Evolutionary conservation across 331 rosid species (phyloP).

Genomic region (Quercus tomentella): DNA sequence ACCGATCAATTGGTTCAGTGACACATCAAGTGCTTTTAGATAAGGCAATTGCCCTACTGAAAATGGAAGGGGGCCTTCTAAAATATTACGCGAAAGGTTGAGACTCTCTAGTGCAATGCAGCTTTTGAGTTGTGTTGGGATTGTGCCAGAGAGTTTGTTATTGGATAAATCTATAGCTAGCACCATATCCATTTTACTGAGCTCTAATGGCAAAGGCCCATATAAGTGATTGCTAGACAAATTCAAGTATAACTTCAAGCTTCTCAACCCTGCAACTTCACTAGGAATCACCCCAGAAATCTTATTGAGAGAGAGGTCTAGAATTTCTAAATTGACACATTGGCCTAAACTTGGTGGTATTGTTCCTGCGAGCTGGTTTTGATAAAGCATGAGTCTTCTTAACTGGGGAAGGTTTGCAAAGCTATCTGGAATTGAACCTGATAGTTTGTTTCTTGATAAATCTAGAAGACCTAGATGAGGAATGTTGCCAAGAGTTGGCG

Average conservation of each 20-base stretch:
- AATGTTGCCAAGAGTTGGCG: constrained; percentile 54
- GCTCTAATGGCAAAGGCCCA: constrained; percentile 70
- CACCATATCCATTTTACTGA: constrained; percentile 95
- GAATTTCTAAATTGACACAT: constrained; percentile 74
- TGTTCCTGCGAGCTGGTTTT: constrained; percentile 67
- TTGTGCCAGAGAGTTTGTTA: constrained; percentile 62
- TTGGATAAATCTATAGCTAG: constrained; percentile 74
- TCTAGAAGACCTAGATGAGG: constrained; percentile 79
- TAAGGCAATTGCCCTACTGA: constrained; percentile 68
- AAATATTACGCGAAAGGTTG: constrained; percentile 62
- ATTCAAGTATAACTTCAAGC: constrained; percentile 83
- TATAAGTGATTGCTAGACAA: constrained; percentile 60
- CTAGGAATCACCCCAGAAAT: constrained; percentile 64
- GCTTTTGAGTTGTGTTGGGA: constrained; percentile 74
- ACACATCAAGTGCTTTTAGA: constrained; percentile 58
- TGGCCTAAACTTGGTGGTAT: constrained; percentile 77
- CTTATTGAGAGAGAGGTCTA: constrained; percentile 74
- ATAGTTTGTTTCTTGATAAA: constrained; percentile 71
- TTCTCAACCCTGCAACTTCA: constrained; percentile 74
- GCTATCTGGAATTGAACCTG: constrained; percentile 81
- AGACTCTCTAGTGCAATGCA: constrained; percentile 80
- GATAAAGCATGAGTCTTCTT: constrained; percentile 70
- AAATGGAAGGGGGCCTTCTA: constrained; percentile 62
- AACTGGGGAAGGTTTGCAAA: constrained; percentile 75
- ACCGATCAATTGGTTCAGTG: constrained; percentile 65